Evolutionary conservation across 805 yeast genomes (phyloP), one percentile per base, ranked within the genome.

Genomic region (Kodamaea jinghongensis): DNA sequence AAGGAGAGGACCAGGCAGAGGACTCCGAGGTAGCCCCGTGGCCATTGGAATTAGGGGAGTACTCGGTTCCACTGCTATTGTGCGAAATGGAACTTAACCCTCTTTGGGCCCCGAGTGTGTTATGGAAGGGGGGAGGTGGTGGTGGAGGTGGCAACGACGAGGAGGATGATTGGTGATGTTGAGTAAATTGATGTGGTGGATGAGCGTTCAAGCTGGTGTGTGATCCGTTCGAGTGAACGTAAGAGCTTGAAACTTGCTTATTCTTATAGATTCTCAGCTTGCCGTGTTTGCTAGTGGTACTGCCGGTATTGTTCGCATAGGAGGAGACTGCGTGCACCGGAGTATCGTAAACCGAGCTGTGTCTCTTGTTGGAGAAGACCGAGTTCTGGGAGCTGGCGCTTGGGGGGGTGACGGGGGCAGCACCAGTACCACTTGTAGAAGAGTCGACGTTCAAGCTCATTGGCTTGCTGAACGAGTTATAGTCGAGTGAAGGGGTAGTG

Each of bases 311-410:
- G 13, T 23, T 11, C 4, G 44, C 44, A 12, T 48, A 44, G 7
- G 49, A 45, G 10, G 41, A 28, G 29, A 41, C 43, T 12, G 52
- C 47, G 37, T 55, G 54, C 10, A 56, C 46, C 11, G 63, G 63
- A 3, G 63, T 57, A 9, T 45, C 56, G 29, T 52, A 50, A 16
- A 39, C 45, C 34, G 52, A 50, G 36, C 38, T 42, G 38, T 47
- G 36, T 39, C 58, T 48, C 41, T 51, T 52, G 38, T 54, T 41
- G 31, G 71, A 66, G 39, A 66, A 66, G 7, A 66, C 58, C 23
- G 67, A 63, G 35, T 63, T 55, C 46, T 63, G 70, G 11, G 71
- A 63, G 10, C 65, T 59, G n/a, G 71, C 71, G 38, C 64, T 61
- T 20, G 71, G 71, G n/a, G 71, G 71, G 2, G 71, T 66, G 12